phyloP scores from a whole-genome alignment of 164 flowering plant genomes.

The Umbellularia californica region DNA sequence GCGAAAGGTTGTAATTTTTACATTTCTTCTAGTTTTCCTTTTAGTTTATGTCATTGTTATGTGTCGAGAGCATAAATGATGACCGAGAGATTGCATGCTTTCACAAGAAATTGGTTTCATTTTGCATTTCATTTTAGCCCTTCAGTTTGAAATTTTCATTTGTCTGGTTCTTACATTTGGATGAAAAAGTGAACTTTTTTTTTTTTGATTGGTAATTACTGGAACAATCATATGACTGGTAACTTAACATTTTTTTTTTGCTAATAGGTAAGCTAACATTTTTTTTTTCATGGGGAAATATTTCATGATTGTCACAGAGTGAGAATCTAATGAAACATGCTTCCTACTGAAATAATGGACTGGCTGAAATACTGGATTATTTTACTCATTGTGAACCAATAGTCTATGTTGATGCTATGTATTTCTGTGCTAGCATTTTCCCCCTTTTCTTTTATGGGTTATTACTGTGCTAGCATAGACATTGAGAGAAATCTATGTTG shows the following conservation, averaged over 20 bases:
- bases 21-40: background rate
- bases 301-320: background rate
- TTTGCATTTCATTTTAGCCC: background rate
- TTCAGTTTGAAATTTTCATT: background rate
- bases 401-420: background rate
- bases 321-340: background rate
- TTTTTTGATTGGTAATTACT: background rate
- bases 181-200: background rate
- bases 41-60: background rate
- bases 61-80: background rate
- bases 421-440: background rate
- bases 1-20: conserved; percentile 58
- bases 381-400: background rate
- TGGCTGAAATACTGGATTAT: background rate
- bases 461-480: background rate
- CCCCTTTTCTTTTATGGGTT: no score
- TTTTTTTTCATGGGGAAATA: no score
- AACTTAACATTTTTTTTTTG: background rate
- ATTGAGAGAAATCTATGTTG: background rate
- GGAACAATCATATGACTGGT: background rate
- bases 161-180: background rate
- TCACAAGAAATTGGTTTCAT: background rate
- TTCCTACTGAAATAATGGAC: background rate
- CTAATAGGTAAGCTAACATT: no score
- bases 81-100: background rate